A percentile compares a stretch with the other conserved stretches of the same genome.
phyloP scores from a whole-genome alignment of 805 yeast genomes.

The Sporopachydermia lactativora region DNA sequence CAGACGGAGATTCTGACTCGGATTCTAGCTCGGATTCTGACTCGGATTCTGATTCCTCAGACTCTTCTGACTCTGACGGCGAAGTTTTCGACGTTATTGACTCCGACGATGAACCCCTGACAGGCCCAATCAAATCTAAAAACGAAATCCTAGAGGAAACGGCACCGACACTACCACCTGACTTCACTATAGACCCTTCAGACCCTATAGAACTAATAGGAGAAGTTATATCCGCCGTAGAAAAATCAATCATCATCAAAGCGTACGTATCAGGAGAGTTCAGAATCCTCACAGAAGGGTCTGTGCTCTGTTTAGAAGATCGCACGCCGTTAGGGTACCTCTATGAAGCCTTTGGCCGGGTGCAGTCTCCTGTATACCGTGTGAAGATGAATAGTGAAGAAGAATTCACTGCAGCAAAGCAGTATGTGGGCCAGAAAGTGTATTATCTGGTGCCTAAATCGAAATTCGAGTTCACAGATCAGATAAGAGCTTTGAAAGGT shows the following conservation, averaged over 20 bases:
- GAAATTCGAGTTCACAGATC: slow-evolving; percentile 62
- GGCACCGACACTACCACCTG: slow-evolving; percentile 55
- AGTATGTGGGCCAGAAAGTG: slow-evolving; percentile 39
- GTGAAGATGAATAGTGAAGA: slow-evolving; percentile 47
- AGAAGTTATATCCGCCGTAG: slow-evolving; percentile 50
- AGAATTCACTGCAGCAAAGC: slow-evolving; percentile 31
- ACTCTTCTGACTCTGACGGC: slow-evolving; percentile 12
- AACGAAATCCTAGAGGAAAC: slow-evolving; percentile 62
- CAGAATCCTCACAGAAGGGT: slow-evolving; percentile 65
- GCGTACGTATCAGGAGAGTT: slow-evolving; percentile 75
- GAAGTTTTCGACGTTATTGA: slow-evolving; percentile 10
- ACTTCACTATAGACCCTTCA: slow-evolving; percentile 38
- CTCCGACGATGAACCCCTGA: slow-evolving; percentile 12
- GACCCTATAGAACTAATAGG: slow-evolving; percentile 69
- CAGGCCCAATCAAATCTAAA: slow-evolving; percentile 63
- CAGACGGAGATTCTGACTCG: slow-evolving; percentile 15
- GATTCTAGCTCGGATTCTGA: slow-evolving; percentile 14
- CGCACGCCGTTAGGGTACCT: slow-evolving; percentile 59
- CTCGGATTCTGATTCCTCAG: slow-evolving; percentile 6
- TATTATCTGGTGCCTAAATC: slow-evolving; percentile 74
- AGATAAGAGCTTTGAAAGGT: slow-evolving; percentile 60
- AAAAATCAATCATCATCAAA: slow-evolving; percentile 54
- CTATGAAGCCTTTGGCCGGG: slow-evolving; percentile 81
- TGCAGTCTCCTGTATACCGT: slow-evolving; percentile 69
- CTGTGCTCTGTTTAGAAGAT: slow-evolving; percentile 67